These are phyloP conservation scores for Funneliformis caledonium DNA, from an alignment of 371 early-diverging fungal genomes.

Conservation along the genomic window DNA sequence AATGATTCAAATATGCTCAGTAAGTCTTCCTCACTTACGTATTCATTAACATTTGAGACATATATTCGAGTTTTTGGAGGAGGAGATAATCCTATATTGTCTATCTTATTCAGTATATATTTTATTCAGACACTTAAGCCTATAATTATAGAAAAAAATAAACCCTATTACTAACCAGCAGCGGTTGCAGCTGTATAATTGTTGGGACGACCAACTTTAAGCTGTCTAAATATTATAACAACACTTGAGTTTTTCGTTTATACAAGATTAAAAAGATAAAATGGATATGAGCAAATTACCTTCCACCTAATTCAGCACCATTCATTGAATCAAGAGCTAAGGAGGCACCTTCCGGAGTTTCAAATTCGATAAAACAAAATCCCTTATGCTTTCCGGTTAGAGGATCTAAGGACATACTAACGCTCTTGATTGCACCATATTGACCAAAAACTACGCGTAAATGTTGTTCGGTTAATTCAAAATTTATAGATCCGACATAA, in stretches of 20 bases:
- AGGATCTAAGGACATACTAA: conserved; percentile 77
- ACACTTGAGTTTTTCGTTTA: background rate
- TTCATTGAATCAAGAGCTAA: conserved; percentile 66
- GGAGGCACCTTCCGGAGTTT: conserved; percentile 80
- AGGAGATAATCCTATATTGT: conserved; percentile 51
- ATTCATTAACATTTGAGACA: conserved; percentile 77
- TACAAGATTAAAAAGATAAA: background rate
- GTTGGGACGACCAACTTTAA: conserved; percentile 52
- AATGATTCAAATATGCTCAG: conserved; percentile 76
- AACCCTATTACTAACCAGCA: conserved; percentile 36
- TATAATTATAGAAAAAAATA: conserved; percentile 15
- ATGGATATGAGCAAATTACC: conserved; percentile 38
- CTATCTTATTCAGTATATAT: conserved; percentile 33
- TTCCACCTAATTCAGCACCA: conserved; percentile 50
- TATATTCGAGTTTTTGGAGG: conserved; percentile 67
- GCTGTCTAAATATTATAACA: conserved; percentile 41
- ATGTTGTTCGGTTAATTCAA: conserved; percentile 76
- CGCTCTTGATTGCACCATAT: conserved; percentile 73
- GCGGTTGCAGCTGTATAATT: conserved; percentile 47
- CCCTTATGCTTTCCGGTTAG: conserved; percentile 80
- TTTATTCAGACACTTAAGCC: conserved; percentile 14
- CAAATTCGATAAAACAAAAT: conserved; percentile 86
- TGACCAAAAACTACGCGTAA: conserved; percentile 72
- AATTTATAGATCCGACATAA: conserved; percentile 83
- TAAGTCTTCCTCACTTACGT: conserved; percentile 70